Evolutionary conservation across 2,329 filamentous ascomycete species (phyloP).

Genomic region (Hyphodiscus sp.): DNA sequence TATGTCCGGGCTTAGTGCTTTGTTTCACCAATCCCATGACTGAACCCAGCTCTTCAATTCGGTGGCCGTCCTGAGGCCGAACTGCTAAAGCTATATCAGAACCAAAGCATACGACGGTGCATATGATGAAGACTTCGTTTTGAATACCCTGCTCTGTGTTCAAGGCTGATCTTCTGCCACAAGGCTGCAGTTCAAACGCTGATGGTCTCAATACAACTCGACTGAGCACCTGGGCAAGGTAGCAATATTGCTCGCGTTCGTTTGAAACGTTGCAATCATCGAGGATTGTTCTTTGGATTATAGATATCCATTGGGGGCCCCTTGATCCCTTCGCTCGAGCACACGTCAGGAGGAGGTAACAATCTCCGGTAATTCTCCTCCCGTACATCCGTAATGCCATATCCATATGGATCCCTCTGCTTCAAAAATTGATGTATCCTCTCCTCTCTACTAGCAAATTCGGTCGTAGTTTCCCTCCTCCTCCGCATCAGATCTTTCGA

Average conservation of each 20-base stretch:
- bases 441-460: conserved; percentile 50
- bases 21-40: too few species aligned
- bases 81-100: too few species aligned
- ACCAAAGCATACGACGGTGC: too few species aligned
- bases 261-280: not conserved
- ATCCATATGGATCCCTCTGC: conserved; percentile 50
- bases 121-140: too few species aligned
- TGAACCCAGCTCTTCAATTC: too few species aligned
- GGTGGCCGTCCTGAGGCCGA: too few species aligned
- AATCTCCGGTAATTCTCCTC: conserved; percentile 40
- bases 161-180: too few species aligned
- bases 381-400: conserved; percentile 20
- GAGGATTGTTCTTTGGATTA: conserved; percentile 7
- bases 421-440: conserved; percentile 73
- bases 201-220: too few species aligned
- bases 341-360: conserved; percentile 39
- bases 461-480: conserved; percentile 45
- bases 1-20: too few species aligned
- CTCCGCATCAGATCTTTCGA: conserved; percentile 54
- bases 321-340: conserved; percentile 36
- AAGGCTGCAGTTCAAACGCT: too few species aligned
- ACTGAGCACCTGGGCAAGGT: too few species aligned
- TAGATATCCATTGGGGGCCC: conserved; percentile 12
- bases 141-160: too few species aligned
- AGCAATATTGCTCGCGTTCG: not conserved